phyloP scores from a whole-genome alignment of 1,284 basidiomycete species.

The Trametes polyzona region DNA sequence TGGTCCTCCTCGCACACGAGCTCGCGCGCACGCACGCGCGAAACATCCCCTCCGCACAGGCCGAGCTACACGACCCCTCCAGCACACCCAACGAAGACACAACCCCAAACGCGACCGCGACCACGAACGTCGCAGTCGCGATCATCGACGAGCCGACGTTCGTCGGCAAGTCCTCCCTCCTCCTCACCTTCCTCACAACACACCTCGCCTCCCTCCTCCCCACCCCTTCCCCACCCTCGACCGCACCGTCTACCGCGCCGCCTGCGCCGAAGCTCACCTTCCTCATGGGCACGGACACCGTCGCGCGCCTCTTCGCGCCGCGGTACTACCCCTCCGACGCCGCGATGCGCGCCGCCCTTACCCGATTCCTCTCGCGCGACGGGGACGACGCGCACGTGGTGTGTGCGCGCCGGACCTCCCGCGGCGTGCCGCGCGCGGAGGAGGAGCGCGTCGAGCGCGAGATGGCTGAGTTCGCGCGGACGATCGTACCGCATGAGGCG shows the following conservation, averaged over 20 bases:
- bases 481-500: conserved; percentile 51
- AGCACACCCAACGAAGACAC: neutral
- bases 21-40: conserved; percentile 33
- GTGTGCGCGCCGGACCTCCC: conserved; percentile 62
- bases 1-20: conserved; percentile 65
- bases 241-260: neutral
- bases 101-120: too few species aligned
- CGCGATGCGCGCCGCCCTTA: conserved; percentile 59
- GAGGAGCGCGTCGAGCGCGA: conserved; percentile 38
- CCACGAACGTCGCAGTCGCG: conserved; percentile 81
- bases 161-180: conserved; percentile 76
- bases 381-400: conserved; percentile 72
- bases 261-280: conserved; percentile 24
- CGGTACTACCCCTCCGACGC: conserved; percentile 72
- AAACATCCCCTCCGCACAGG: neutral
- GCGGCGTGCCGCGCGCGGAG: conserved; percentile 10
- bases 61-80: neutral
- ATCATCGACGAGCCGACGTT: conserved; percentile 90
- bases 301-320: conserved; percentile 81
- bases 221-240: neutral
- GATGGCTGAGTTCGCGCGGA: conserved; percentile 42
- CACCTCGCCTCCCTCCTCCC: conserved; percentile 28
- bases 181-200: conserved; percentile 55
- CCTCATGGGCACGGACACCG: conserved; percentile 83
- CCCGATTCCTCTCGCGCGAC: conserved; percentile 61